A percentile compares a stretch with the other conserved stretches of the same genome.
phyloP scores from a whole-genome alignment of 148 eudicot genomes.

The Selenicereus undatus region DNA sequence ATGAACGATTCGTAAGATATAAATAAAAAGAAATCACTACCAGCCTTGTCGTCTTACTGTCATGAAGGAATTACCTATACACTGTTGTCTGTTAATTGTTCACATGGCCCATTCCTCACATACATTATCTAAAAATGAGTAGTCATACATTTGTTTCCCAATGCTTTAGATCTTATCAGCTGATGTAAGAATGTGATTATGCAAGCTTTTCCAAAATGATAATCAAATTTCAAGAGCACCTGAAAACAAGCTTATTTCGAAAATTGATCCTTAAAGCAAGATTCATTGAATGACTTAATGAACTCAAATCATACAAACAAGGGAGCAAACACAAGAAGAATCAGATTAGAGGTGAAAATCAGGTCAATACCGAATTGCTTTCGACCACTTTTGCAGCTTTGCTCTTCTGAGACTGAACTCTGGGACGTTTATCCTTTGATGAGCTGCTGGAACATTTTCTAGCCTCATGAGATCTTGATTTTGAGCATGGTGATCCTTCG shows the following conservation, averaged over 20 bases:
- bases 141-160: too few relatives aligned
- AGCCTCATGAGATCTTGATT: slow-evolving; percentile 24
- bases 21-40: background rate
- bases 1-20: background rate
- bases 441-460: slow-evolving; percentile 28
- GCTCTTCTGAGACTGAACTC: slow-evolving; percentile 30
- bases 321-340: background rate
- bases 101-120: background rate
- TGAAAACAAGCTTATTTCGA: too few relatives aligned
- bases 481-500: slow-evolving; percentile 34
- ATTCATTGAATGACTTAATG: background rate
- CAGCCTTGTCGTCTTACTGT: background rate
- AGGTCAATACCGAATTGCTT: slow-evolving; percentile 21
- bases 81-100: background rate
- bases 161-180: too few relatives aligned
- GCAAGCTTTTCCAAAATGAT: too few relatives aligned
- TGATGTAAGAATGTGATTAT: too few relatives aligned
- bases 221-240: too few relatives aligned
- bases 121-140: background rate
- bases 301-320: background rate
- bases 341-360: background rate
- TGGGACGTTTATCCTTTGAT: slow-evolving; percentile 26
- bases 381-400: slow-evolving; percentile 9
- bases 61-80: background rate
- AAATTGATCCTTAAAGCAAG: too few relatives aligned